A percentile compares a stretch with the other conserved stretches of the same genome.
Evolutionary conservation across 2,329 filamentous ascomycete species (phyloP).

Genomic region (Akanthomyces muscarius): DNA sequence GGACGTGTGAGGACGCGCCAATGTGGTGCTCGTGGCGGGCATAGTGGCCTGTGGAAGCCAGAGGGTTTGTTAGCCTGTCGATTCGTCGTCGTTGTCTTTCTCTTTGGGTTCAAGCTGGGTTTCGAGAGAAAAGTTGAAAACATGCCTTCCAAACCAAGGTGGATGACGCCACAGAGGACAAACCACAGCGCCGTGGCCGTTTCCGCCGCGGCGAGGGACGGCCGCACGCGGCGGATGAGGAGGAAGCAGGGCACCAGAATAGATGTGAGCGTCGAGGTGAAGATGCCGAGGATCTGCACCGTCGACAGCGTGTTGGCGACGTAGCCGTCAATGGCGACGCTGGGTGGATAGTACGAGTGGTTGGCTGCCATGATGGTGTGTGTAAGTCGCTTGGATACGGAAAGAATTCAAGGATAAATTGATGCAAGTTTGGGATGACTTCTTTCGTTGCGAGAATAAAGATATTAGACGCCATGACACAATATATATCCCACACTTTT

Average conservation of each 20-base stretch:
- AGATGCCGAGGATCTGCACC: slow-evolving; percentile 54
- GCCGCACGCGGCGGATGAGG: slow-evolving; percentile 49
- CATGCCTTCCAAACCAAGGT: slow-evolving; percentile 30
- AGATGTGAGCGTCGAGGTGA: slow-evolving; percentile 50
- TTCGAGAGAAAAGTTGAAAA: rapidly evolving
- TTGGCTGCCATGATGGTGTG: not conserved
- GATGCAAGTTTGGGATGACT: not conserved
- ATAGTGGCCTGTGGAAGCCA: slow-evolving; percentile 36
- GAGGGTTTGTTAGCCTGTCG: not conserved
- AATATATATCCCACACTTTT: not conserved
- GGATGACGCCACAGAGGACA: slow-evolving; percentile 54
- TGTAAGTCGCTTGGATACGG: not conserved
- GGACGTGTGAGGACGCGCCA: slow-evolving; percentile 30
- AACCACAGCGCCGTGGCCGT: slow-evolving; percentile 65
- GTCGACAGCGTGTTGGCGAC: slow-evolving; percentile 62
- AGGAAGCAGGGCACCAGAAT: slow-evolving; percentile 56
- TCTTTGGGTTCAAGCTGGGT: not conserved
- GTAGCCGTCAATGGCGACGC: slow-evolving; percentile 59
- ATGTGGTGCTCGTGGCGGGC: slow-evolving; percentile 34
- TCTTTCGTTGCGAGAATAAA: not conserved
- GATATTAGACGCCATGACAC: too few relatives aligned
- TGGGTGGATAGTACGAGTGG: slow-evolving; percentile 70
- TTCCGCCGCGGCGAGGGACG: slow-evolving; percentile 49
- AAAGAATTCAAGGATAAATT: not conserved
- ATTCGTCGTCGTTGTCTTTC: not conserved